Evolutionary conservation across 306 rosid species (phyloP), one percentile per base, ranked within the genome.

Genomic region (Inga oerstediana): DNA sequence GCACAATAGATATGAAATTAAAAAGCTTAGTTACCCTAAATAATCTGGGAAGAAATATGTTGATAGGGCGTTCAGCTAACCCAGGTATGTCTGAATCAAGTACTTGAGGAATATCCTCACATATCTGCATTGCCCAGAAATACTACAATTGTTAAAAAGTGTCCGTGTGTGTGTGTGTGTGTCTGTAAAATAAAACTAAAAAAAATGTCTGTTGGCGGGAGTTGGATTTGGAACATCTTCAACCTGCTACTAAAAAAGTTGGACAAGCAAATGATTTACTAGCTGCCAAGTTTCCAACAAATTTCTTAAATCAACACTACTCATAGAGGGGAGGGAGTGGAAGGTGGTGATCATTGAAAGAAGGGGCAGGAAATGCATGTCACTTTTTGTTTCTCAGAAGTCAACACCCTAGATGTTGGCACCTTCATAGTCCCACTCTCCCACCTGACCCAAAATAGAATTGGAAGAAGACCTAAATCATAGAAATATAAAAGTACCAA

Each of bases 81-180:
- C 99, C 99, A 11, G 98, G 91, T 85, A 94, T 89, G 80, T 94
- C 99, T 52, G 92, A 80, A 83, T 97, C 98, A 85, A 97, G 99
- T 78, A 91, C 84, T 91, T 97, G 98, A 24, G 99, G 99, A 89
- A 93, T 84, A 88, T 97, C 99, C 88, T 97, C 99, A 84, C 99
- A 97, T 51, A 97, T 93, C 99, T 97, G 89, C 69, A 65, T 44
- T 17, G 77, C 64, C 44, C 69, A 54, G 78, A 68, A 46, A 82
- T 49, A 76, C 16, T 77, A 27, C 0, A 22, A 75, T 43, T 56
- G 77, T 83, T 62, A 39, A 77, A 85, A 80, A 66, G 48, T 22
- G 64, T 27, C 24, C 34, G 30, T 37, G 75, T 80, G 77, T 35
- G 44, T 78, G 44, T 78, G 34, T 32, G 52, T 48, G 16, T 45